These are phyloP conservation scores for Annulohypoxylon truncatum DNA, from an alignment of 2,329 filamentous ascomycete genomes.

Conservation along the genomic window DNA sequence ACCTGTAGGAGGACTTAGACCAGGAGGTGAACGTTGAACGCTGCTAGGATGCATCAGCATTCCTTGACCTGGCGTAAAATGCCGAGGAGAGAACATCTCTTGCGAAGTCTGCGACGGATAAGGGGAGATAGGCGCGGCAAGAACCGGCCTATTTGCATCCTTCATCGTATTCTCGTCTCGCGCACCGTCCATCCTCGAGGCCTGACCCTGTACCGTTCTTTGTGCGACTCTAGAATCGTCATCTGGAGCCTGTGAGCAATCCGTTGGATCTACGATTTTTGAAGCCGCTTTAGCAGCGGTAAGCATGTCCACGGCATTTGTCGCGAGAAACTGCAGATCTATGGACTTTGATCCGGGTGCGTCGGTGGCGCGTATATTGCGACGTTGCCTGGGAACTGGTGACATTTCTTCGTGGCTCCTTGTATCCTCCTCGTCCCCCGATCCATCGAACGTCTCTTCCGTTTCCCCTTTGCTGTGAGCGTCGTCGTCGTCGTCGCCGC, in stretches of 20 bases:
- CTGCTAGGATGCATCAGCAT: conserved; percentile 49
- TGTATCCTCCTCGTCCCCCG: conserved; percentile 49
- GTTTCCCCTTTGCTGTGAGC: conserved; percentile 52
- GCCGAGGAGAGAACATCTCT: conserved; percentile 45
- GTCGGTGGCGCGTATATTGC: conserved; percentile 34
- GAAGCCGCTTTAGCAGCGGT: conserved; percentile 42
- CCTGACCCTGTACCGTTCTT: conserved; percentile 35
- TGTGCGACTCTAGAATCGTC: conserved; percentile 36
- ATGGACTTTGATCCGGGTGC: conserved; percentile 37
- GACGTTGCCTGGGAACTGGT: conserved; percentile 40
- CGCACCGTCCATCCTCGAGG: conserved; percentile 26
- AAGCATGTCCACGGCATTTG: conserved; percentile 43
- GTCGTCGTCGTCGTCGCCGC: conserved; percentile 54
- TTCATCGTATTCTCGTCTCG: conserved; percentile 38
- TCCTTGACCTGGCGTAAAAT: conserved; percentile 42
- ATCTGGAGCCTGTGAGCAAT: conserved; percentile 31
- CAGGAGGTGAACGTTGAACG: conserved; percentile 52
- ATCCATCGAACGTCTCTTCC: conserved; percentile 44
- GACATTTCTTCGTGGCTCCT: conserved; percentile 50
- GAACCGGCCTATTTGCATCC: conserved; percentile 42
- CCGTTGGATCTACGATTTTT: conserved; percentile 35
- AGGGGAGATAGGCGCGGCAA: conserved; percentile 49
- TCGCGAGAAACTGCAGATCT: conserved; percentile 46
- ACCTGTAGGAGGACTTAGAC: conserved; percentile 42
- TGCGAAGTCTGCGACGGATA: conserved; percentile 43